These are phyloP conservation scores for Citrus medica DNA, from an alignment of 345 rosid species.

Conservation along the genomic window DNA sequence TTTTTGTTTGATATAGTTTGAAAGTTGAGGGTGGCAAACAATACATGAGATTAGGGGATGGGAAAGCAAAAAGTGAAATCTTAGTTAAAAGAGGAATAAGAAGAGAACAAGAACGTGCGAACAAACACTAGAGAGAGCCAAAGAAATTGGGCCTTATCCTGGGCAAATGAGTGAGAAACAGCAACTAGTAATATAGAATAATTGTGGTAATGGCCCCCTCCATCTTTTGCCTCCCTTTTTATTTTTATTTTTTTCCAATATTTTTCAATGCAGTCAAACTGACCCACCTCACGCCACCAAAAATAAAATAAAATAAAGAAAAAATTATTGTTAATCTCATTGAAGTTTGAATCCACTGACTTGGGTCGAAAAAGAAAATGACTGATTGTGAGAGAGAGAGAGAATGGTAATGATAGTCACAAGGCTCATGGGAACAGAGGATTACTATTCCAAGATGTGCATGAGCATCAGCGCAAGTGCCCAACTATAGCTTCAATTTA, in stretches of 20 bases:
- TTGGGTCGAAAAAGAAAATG: slow-evolving; percentile 1
- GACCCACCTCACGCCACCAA: slow-evolving; percentile 23
- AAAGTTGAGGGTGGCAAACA: neutral
- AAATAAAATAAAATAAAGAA: neutral
- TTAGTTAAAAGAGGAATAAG: neutral
- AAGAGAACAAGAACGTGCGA: neutral
- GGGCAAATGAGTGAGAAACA: slow-evolving; percentile 14
- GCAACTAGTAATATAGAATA: slow-evolving; percentile 20
- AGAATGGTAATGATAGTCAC: neutral
- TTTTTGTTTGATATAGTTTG: neutral
- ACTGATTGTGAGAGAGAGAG: neutral
- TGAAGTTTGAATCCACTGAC: slow-evolving; percentile 34
- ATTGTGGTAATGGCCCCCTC: slow-evolving; percentile 23
- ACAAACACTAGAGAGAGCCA: neutral
- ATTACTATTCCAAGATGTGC: neutral
- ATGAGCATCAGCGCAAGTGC: neutral
- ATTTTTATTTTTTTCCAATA: neutral
- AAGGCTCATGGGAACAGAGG: neutral
- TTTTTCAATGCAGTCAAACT: slow-evolving; percentile 35
- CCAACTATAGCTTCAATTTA: neutral
- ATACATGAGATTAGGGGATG: neutral
- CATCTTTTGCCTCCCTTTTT: neutral
- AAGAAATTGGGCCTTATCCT: neutral
- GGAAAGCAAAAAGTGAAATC: neutral
- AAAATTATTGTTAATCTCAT: slow-evolving; percentile 2